A percentile compares a stretch with the other conserved stretches of the same genome.
phyloP scores from a whole-genome alignment of 352 stramenopile species.

The Pythium phragmitis region DNA sequence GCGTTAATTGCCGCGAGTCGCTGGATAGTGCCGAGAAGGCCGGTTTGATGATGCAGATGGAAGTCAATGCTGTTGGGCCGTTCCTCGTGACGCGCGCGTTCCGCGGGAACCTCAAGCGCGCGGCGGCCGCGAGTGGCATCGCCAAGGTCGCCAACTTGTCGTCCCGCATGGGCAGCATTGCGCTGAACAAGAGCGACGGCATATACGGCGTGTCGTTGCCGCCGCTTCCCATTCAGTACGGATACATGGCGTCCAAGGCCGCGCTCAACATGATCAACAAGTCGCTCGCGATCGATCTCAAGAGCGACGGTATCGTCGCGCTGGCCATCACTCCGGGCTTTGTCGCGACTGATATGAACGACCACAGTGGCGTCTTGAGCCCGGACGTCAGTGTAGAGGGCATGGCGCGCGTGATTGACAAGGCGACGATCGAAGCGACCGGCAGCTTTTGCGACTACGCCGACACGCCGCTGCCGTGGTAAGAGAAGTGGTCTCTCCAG shows the following conservation, averaged over 20 bases:
- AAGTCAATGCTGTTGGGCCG: constrained; percentile 63
- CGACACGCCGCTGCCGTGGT: constrained; percentile 32
- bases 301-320: constrained; percentile 35
- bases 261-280: constrained; percentile 68
- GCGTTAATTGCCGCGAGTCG: constrained; percentile 31
- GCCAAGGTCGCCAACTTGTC: constrained; percentile 40
- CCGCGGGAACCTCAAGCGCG: constrained; percentile 36
- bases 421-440: constrained; percentile 52
- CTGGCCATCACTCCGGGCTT: constrained; percentile 53
- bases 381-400: constrained; percentile 44
- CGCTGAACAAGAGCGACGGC: constrained; percentile 37
- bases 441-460: constrained; percentile 32
- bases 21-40: constrained; percentile 40
- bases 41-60: constrained; percentile 52
- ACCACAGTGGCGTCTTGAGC: constrained; percentile 41
- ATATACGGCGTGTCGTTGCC: background rate
- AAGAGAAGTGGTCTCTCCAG: background rate
- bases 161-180: constrained; percentile 49
- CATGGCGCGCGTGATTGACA: constrained; percentile 54
- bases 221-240: constrained; percentile 30
- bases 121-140: constrained; percentile 14
- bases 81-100: constrained; percentile 60
- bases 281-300: constrained; percentile 43
- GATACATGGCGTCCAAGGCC: constrained; percentile 64
- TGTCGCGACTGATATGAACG: constrained; percentile 58